Conservation (phyloP, 306 rosid genomes). For the Lathyrus sativus region DNA sequence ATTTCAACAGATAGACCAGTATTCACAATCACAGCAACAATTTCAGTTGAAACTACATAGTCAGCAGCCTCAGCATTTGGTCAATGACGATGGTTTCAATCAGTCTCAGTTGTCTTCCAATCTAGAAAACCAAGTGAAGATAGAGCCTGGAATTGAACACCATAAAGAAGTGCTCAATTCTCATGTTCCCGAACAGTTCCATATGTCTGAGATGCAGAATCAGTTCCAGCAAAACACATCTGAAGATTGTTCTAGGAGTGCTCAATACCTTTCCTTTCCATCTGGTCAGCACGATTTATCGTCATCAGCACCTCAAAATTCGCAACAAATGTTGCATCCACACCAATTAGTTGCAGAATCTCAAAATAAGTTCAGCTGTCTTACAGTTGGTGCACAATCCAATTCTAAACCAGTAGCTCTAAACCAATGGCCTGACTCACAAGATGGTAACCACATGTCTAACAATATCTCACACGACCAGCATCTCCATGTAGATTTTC, state of each 20-base stretch:
- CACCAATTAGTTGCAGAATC: constrained; percentile 60
- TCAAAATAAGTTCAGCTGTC: constrained; percentile 68
- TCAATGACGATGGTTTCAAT: constrained; percentile 57
- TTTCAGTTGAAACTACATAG: constrained; percentile 59
- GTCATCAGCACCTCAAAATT: constrained; percentile 61
- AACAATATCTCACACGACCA: constrained; percentile 46
- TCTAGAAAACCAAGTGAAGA: constrained; percentile 61
- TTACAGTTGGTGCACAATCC: constrained; percentile 65
- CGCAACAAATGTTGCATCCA: constrained; percentile 61
- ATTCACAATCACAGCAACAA: constrained; percentile 60
- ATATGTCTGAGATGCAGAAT: constrained; percentile 65
- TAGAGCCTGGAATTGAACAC: constrained; percentile 67
- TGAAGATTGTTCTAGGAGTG: constrained; percentile 58
- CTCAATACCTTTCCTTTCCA: constrained; percentile 58
- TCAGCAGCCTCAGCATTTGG: constrained; percentile 67
- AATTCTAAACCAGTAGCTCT: constrained; percentile 51
- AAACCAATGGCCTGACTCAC: constrained; percentile 51
- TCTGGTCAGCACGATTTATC: constrained; percentile 61
- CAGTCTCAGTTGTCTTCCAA: constrained; percentile 69
- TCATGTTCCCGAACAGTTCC: constrained; percentile 65
- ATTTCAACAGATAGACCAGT: constrained; percentile 73
- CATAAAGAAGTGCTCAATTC: constrained; percentile 62
- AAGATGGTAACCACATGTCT: constrained; percentile 40
- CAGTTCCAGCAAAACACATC: constrained; percentile 72
- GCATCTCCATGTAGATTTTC: constrained; percentile 45